phyloP scores from a whole-genome alignment of 257 asterid species.

The Solanum medicagineum region DNA sequence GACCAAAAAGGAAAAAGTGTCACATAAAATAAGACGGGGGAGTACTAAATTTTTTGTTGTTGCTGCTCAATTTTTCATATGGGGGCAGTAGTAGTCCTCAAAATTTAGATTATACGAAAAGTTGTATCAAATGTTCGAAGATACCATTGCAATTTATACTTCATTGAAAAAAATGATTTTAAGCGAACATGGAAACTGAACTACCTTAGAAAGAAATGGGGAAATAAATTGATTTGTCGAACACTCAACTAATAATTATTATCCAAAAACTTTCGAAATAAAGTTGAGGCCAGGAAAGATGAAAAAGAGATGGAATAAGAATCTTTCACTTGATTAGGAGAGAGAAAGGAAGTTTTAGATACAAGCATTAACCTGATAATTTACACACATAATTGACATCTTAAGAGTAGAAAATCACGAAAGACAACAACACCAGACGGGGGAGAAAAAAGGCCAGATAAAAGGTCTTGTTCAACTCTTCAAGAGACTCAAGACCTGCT shows the following conservation, averaged over 20 bases:
- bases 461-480: not conserved
- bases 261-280: too few species aligned
- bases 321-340: not conserved
- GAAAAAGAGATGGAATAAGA: not conserved
- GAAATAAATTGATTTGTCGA: too few species aligned
- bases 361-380: not conserved
- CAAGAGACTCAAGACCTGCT: constrained; percentile 6
- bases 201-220: not conserved
- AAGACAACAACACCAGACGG: not conserved
- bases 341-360: not conserved
- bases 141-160: not conserved
- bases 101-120: not conserved
- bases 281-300: not conserved
- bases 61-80: not conserved
- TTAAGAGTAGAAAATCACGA: not conserved
- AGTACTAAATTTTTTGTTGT: too few species aligned
- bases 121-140: not conserved
- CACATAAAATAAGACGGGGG: too few species aligned
- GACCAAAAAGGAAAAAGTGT: too few species aligned
- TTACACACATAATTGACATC: not conserved
- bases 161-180: too few species aligned
- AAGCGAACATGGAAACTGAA: not conserved
- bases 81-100: not conserved
- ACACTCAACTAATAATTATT: not conserved
- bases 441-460: not conserved